phyloP scores from a whole-genome alignment of 306 rosid species.

The Cucumis hystrix region DNA sequence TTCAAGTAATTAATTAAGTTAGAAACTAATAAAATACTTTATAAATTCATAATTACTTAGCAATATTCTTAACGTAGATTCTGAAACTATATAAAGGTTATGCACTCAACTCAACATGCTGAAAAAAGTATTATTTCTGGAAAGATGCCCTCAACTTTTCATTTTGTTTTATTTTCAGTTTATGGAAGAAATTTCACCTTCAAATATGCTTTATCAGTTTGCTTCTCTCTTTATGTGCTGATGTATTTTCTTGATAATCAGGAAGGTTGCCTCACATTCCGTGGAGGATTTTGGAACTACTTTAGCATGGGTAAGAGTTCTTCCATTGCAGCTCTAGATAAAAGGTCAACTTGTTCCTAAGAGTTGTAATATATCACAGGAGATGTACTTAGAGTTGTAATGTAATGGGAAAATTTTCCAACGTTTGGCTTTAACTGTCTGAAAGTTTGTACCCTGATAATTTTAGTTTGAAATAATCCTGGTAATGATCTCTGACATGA shows the following conservation, averaged over 20 bases:
- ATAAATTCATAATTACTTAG: not conserved
- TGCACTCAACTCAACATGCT: not conserved
- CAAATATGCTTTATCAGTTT: not conserved
- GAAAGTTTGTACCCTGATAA: not conserved
- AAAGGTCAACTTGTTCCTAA: conserved; percentile 7
- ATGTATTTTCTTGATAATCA: conserved; percentile 26
- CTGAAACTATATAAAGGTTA: not conserved
- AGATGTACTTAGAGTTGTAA: not conserved
- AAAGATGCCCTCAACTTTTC: not conserved
- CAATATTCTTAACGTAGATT: not conserved
- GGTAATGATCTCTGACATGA: not conserved
- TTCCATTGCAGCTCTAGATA: conserved; percentile 9
- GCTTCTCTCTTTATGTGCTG: not conserved
- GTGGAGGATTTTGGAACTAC: conserved; percentile 98
- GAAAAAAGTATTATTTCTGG: not conserved
- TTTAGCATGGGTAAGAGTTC: conserved; percentile 84
- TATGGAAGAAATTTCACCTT: not conserved
- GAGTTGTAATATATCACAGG: not conserved
- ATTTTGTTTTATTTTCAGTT: not conserved
- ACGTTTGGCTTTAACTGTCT: not conserved
- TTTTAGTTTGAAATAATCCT: not conserved
- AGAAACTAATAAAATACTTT: not conserved
- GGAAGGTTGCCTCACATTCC: conserved; percentile 86
- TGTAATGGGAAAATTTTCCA: too few species aligned
- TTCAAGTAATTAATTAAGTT: not conserved